Percentiles rank a stretch among this genome's conserved stretches.
Evolutionary conservation across 176 grass and related monocot genomes (phyloP).

Genomic region (Musa troglodytarum): DNA sequence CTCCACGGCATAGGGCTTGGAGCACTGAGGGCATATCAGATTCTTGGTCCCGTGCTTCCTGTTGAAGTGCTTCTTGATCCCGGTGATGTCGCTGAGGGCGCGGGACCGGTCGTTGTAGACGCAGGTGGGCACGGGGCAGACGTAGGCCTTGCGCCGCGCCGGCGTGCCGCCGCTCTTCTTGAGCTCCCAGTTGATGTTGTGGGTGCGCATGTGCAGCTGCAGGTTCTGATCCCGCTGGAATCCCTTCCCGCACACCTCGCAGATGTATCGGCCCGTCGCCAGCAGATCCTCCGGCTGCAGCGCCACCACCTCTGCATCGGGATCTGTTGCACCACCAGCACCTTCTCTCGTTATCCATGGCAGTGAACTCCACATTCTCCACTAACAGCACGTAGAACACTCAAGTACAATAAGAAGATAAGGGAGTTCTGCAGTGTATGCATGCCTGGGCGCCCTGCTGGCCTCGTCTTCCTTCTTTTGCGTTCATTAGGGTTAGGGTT

Average conservation of each 20-base stretch:
- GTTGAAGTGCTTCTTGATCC: slow-evolving; percentile 97
- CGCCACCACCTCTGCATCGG: slow-evolving; percentile 84
- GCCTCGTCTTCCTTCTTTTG: slow-evolving; percentile 1
- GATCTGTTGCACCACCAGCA: slow-evolving; percentile 38
- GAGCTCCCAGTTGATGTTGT: slow-evolving; percentile 86
- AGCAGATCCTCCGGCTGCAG: slow-evolving; percentile 74
- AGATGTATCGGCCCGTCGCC: slow-evolving; percentile 80
- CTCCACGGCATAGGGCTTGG: slow-evolving; percentile 89
- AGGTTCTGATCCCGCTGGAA: slow-evolving; percentile 98
- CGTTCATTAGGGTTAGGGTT: background rate
- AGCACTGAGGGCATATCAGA: slow-evolving; percentile 89
- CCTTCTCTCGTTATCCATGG: too few relatives aligned
- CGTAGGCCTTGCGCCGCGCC: slow-evolving; percentile 55
- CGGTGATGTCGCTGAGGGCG: slow-evolving; percentile 84
- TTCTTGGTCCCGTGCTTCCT: slow-evolving; percentile 99
- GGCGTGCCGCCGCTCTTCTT: slow-evolving; percentile 57
- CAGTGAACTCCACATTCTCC: too few relatives aligned
- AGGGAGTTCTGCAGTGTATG: background rate
- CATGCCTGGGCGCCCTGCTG: slow-evolving; percentile 2
- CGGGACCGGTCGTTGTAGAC: slow-evolving; percentile 72
- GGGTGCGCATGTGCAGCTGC: slow-evolving; percentile 74
- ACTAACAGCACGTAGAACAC: too few relatives aligned
- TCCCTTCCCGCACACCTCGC: slow-evolving; percentile 84
- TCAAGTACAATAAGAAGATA: too few relatives aligned
- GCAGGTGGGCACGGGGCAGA: slow-evolving; percentile 85